Percentiles rank a stretch among this genome's conserved stretches.
These are phyloP conservation scores for Diaporthe vexans DNA, from an alignment of 2,329 filamentous ascomycete genomes.

Conservation along the genomic window DNA sequence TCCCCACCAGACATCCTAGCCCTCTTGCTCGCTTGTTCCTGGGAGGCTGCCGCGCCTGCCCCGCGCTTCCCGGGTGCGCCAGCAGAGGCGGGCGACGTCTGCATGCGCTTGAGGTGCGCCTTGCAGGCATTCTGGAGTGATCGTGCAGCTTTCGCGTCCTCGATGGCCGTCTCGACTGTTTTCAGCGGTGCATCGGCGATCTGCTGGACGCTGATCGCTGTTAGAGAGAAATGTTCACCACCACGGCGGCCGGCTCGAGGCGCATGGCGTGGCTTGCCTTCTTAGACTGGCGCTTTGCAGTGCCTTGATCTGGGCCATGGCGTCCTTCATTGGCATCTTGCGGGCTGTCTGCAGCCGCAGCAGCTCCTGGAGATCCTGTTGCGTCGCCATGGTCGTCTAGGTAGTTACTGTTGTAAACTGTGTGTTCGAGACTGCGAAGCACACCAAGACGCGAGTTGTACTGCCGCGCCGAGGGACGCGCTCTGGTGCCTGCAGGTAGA, in stretches of 20 bases:
- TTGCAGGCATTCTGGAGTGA: constrained; percentile 68
- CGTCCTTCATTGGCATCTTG: constrained; percentile 71
- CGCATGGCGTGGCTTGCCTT: constrained; percentile 60
- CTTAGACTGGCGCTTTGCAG: constrained; percentile 68
- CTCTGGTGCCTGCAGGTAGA: not conserved
- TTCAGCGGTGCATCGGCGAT: constrained; percentile 65
- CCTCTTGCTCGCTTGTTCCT: constrained; percentile 50
- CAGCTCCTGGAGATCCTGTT: constrained; percentile 73
- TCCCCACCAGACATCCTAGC: constrained; percentile 47
- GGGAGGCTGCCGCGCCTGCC: constrained; percentile 36
- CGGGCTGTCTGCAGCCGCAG: constrained; percentile 71
- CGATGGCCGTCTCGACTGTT: constrained; percentile 61
- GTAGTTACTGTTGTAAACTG: not conserved
- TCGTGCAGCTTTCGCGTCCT: constrained; percentile 64
- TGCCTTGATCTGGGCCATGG: constrained; percentile 70
- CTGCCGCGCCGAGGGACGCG: not conserved
- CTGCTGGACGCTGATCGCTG: constrained; percentile 62
- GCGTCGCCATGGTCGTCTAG: constrained; percentile 61
- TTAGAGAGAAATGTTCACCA: not conserved
- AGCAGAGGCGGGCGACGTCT: constrained; percentile 32
- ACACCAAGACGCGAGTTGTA: not conserved
- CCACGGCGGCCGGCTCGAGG: too few relatives aligned
- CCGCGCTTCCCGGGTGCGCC: constrained; percentile 50
- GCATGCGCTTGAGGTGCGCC: constrained; percentile 60
- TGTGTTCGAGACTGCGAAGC: not conserved